Base-by-base conservation (phyloP, 768 basidiomycete genomes). In the Pisolithus orientalis region DNA sequence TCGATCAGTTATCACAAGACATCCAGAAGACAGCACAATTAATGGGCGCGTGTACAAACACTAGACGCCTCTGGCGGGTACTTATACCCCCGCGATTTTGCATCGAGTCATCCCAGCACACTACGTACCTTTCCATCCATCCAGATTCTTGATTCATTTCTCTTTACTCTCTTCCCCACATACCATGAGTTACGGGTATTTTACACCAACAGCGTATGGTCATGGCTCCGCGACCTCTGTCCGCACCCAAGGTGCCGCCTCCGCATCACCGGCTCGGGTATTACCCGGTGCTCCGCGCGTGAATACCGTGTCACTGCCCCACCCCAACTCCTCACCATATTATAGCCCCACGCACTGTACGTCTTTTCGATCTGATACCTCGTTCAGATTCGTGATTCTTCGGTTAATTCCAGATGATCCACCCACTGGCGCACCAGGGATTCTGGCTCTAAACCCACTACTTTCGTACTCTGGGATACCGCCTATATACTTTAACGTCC, bases 221-320 rank as follows among this genome's bases (percentile, higher is more conserved):
- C 25, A n/a, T 0, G 24, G 27, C 29, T 40, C 48, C 2, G 31
- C 53, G 27, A 25, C 53, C 51, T 27, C 52, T 52, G 39, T 50
- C 7, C 56, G 38, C 10, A 1, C 24, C 37, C 27, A 31, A 29
- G 44, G 51, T 21, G 52, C 54, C 5, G 25, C 59, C 25, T 58
- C 62, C 57, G 11, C 49, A 9, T 56, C 63, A 0, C 59, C 66
- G 4, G 60, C 55, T 5, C 56, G 59, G 17, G 29, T 34, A 11
- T 62, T 55, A 44, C 66, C 66, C 0, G 9, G 54, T 32, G 55
- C 66, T 3, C 66, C 68, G 1, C 64, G 61, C 28, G 43, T 66
- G 31, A 57, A 50, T 14, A 60, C 66, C 3, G 66, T 68, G 5
- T 62, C 68, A 13, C 31, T 68, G 16, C 66, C 66, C 9, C 68